These are phyloP conservation scores for Penicillium sp. DNA, from an alignment of 2,329 filamentous ascomycete species.

Conservation along the genomic window DNA sequence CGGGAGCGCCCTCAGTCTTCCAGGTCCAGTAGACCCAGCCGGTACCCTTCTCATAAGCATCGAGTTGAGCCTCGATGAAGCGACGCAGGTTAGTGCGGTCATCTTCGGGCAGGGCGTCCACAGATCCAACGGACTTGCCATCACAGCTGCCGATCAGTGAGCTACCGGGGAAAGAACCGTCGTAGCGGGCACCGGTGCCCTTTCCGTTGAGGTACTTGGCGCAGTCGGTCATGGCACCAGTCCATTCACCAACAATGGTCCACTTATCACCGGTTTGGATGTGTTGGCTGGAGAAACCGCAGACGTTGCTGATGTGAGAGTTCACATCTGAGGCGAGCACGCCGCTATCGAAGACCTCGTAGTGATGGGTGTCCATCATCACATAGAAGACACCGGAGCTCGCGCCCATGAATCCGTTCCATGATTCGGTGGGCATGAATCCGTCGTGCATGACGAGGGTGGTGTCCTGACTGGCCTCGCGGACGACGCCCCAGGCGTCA, in stretches of 20 bases:
- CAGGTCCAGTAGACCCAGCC: conserved; percentile 55
- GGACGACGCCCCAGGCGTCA: conserved; percentile 52
- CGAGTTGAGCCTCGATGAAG: conserved; percentile 50
- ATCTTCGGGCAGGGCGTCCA: conserved; percentile 42
- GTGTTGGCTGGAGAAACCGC: conserved; percentile 54
- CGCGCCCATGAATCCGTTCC: conserved; percentile 62
- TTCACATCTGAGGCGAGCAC: conserved; percentile 44
- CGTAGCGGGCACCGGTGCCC: conserved; percentile 60
- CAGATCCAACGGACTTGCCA: conserved; percentile 51
- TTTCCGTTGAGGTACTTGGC: conserved; percentile 58
- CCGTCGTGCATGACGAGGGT: conserved; percentile 59
- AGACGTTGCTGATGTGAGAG: conserved; percentile 59
- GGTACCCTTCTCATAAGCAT: conserved; percentile 44
- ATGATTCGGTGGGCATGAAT: conserved; percentile 51
- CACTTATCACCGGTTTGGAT: conserved; percentile 60
- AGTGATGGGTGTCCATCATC: conserved; percentile 68
- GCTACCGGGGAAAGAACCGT: conserved; percentile 54
- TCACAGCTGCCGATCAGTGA: conserved; percentile 56
- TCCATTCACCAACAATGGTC: conserved; percentile 70
- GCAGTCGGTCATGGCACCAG: conserved; percentile 65
- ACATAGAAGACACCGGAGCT: conserved; percentile 50
- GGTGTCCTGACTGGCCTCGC: conserved; percentile 47
- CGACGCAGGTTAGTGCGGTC: conserved; percentile 42
- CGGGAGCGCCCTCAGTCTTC: conserved; percentile 51
- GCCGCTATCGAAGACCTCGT: conserved; percentile 33